Conservation (phyloP, 257 asterid species). For the Plantago ovata region DNA sequence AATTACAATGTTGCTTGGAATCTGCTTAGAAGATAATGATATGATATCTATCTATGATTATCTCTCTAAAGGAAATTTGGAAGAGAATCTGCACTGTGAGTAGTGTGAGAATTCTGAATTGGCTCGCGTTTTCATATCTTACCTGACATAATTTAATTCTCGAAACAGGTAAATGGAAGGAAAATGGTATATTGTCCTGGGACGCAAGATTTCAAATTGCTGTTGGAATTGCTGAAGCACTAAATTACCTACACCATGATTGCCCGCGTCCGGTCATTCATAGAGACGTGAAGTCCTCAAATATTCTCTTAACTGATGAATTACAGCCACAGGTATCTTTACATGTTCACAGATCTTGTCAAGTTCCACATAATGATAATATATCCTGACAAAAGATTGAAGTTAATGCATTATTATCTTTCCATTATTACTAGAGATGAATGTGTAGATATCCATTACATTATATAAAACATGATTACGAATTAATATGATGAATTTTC, state of each 20-base stretch:
- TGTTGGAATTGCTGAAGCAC: conserved; percentile 73
- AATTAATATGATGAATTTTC: conserved; percentile 9
- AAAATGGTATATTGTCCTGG: conserved; percentile 54
- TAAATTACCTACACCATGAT: conserved; percentile 68
- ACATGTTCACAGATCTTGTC: conserved; percentile 1
- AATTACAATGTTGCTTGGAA: conserved; percentile 64
- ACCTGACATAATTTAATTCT: conserved; percentile 19
- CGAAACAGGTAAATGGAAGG: conserved; percentile 42
- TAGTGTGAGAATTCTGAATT: background rate
- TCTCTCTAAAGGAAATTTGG: conserved; percentile 68
- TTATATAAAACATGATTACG: background rate
- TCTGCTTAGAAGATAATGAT: conserved; percentile 51
- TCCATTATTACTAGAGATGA: too few relatives aligned
- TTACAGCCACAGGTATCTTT: conserved; percentile 69
- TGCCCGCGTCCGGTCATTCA: conserved; percentile 68
- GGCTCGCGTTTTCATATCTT: conserved; percentile 5
- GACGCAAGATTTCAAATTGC: conserved; percentile 71
- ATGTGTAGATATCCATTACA: background rate
- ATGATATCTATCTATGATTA: conserved; percentile 70
- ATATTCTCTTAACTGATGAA: conserved; percentile 65
- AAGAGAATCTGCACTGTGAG: conserved; percentile 75
- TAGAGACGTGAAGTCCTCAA: conserved; percentile 85
- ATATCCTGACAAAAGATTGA: background rate
- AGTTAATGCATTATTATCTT: too few relatives aligned
- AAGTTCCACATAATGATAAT: background rate